These are phyloP conservation scores for Boeremia lycopersici DNA, from an alignment of 2,329 filamentous ascomycete species.

Conservation along the genomic window DNA sequence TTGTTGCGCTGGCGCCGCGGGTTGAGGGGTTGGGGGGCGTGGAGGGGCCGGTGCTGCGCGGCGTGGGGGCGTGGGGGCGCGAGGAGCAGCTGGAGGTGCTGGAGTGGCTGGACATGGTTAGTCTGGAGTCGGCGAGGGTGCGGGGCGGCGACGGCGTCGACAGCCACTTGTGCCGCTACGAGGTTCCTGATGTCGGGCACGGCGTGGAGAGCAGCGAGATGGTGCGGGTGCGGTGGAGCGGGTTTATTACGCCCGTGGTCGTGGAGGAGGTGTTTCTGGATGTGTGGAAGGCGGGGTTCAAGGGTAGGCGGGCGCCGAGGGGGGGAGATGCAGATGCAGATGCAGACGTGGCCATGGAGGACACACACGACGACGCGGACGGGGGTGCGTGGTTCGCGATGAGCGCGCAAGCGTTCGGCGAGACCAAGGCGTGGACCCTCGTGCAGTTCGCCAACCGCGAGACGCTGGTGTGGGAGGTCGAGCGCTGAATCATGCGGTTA, in stretches of 20 bases:
- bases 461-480: constrained; percentile 43
- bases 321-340: constrained; percentile 7
- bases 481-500: constrained; percentile 16
- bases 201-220: constrained; percentile 29
- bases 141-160: constrained; percentile 65
- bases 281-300: constrained; percentile 29
- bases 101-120: constrained; percentile 76
- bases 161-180: constrained; percentile 71
- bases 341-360: constrained; percentile 19
- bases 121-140: constrained; percentile 69
- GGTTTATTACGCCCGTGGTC: constrained; percentile 49
- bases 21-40: constrained; percentile 30
- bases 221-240: constrained; percentile 50
- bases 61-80: constrained; percentile 36
- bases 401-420: constrained; percentile 40
- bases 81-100: constrained; percentile 70
- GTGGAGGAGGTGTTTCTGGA: constrained; percentile 36
- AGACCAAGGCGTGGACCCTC: constrained; percentile 34
- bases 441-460: constrained; percentile 42
- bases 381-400: constrained; percentile 35
- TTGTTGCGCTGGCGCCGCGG: constrained; percentile 32
- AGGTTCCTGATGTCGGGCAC: constrained; percentile 55
- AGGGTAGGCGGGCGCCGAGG: constrained; percentile 17
- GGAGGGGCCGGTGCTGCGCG: constrained; percentile 35
- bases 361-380: constrained; percentile 14